These are phyloP conservation scores for Aspergillus brasiliensis DNA, from an alignment of 2,329 filamentous ascomycete species.

Conservation along the genomic window DNA sequence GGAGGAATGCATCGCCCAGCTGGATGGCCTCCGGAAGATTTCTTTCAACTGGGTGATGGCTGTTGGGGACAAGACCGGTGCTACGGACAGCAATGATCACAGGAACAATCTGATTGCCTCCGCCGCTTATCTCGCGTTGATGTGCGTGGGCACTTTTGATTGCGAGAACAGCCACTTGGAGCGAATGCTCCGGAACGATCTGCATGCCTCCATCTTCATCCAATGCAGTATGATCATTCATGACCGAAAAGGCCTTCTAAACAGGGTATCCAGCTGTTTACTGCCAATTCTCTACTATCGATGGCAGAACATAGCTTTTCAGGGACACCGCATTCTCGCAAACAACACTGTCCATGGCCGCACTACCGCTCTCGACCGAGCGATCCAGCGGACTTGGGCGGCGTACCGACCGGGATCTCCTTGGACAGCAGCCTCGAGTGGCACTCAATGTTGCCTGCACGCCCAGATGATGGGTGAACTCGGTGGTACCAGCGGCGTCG, in stretches of 20 bases:
- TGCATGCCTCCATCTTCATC: constrained; percentile 37
- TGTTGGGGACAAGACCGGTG: constrained; percentile 33
- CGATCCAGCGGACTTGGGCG: constrained; percentile 19
- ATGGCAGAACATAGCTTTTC: constrained; percentile 26
- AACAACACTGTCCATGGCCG: constrained; percentile 10
- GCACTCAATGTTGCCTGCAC: constrained; percentile 9
- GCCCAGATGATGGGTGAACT: not conserved
- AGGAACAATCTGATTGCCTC: constrained; percentile 35
- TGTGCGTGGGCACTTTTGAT: constrained; percentile 51
- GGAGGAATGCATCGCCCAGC: constrained; percentile 28
- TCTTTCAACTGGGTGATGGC: constrained; percentile 44
- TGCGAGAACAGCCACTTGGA: constrained; percentile 38
- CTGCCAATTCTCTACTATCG: constrained; percentile 25
- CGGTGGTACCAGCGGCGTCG: constrained; percentile 10
- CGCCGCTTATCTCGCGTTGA: constrained; percentile 44
- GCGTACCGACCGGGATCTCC: constrained; percentile 16
- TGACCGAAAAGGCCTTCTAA: constrained; percentile 27
- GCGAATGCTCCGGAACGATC: constrained; percentile 25
- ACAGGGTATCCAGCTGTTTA: constrained; percentile 9
- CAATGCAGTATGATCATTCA: constrained; percentile 43
- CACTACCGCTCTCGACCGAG: constrained; percentile 15
- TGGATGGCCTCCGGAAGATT: constrained; percentile 37
- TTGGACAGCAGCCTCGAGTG: constrained; percentile 9
- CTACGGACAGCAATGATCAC: constrained; percentile 26
- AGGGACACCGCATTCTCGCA: constrained; percentile 7